Evolutionary conservation across 768 basidiomycete genomes (phyloP).

Genomic region (Lactarius sanguifluus): DNA sequence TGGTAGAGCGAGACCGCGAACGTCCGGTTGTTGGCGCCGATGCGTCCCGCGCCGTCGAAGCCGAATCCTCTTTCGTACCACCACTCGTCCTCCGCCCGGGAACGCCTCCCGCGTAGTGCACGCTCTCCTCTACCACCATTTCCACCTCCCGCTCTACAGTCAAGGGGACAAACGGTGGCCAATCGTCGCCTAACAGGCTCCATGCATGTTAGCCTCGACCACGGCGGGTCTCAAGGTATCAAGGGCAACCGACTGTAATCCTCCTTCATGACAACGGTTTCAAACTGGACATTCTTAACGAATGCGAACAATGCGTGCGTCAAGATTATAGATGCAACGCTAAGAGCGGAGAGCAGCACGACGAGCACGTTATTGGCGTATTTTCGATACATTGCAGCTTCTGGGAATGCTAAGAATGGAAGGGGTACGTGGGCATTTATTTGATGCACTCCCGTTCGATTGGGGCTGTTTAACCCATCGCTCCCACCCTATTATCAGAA

Average conservation of each 20-base stretch:
- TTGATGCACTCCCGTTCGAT: neutral
- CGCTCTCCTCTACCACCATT: conserved; percentile 22
- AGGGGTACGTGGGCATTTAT: neutral
- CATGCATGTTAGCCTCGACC: neutral
- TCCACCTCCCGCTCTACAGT: neutral
- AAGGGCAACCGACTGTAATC: conserved; percentile 10
- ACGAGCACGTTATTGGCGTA: conserved; percentile 3
- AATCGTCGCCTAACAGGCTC: conserved; percentile 15
- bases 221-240: neutral
- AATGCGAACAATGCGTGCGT: conserved; percentile 4
- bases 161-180: conserved; percentile 2
- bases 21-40: conserved; percentile 13
- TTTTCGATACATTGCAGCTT: neutral
- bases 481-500: neutral
- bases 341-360: conserved; percentile 5
- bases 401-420: no score
- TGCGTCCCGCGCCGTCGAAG: conserved; percentile 10
- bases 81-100: neutral
- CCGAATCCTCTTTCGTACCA: conserved; percentile 9
- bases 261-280: neutral
- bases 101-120: neutral
- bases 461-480: neutral
- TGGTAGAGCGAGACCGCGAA: conserved; percentile 46
- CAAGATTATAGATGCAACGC: conserved; percentile 4
- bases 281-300: conserved; percentile 6